Percentiles rank a stretch among this genome's conserved stretches.
phyloP scores from a whole-genome alignment of 228 moss, liverwort and hornwort species.

The Sphagnum magellanicum region DNA sequence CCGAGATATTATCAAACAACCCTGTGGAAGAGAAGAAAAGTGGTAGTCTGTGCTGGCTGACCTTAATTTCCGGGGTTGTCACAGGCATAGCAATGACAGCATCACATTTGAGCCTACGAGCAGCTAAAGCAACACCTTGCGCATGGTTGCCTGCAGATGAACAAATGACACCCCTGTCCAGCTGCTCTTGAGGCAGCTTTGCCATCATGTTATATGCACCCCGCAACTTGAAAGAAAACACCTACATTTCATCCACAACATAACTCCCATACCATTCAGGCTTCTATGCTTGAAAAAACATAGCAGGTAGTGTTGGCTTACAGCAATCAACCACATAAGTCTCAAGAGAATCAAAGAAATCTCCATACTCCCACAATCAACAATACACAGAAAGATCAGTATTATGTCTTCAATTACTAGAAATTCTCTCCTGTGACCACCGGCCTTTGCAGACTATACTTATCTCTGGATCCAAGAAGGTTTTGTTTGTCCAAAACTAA shows the following conservation, averaged over 20 bases:
- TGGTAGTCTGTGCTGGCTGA: constrained; percentile 1
- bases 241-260: constrained; percentile 10
- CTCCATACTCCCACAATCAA: background rate
- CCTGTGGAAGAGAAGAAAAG: background rate
- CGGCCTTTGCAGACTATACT: no score
- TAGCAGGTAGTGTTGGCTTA: background rate
- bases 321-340: no score
- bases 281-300: background rate
- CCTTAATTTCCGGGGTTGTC: constrained; percentile 92
- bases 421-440: no score
- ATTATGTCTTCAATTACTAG: background rate
- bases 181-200: constrained; percentile 51
- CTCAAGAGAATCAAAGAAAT: background rate
- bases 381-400: background rate
- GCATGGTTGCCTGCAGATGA: constrained; percentile 97
- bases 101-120: constrained; percentile 57
- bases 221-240: constrained; percentile 90
- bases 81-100: constrained; percentile 96
- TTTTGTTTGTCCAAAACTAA: no score
- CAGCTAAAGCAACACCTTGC: constrained; percentile 86
- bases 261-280: background rate
- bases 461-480: no score
- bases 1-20: background rate
- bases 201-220: constrained; percentile 99
- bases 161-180: constrained; percentile 71